Evolutionary conservation across 805 yeast species (phyloP).

Genomic region (Ogataea glucozyma): DNA sequence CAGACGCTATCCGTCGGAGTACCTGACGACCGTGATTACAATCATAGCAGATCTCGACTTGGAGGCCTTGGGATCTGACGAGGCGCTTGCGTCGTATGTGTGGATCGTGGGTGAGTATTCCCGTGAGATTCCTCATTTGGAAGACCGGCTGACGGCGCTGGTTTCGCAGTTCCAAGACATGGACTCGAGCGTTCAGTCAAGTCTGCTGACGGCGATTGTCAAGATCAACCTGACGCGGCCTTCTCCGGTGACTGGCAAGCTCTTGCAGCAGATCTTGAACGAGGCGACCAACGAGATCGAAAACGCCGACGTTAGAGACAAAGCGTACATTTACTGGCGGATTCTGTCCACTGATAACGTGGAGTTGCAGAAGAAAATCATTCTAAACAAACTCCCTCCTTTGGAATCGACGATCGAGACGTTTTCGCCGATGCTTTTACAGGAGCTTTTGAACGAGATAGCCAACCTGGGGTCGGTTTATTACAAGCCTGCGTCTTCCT

Average conservation of each 20-base stretch:
- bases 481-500: constrained; percentile 75
- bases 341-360: constrained; percentile 51
- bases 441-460: constrained; percentile 70
- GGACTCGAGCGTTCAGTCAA: constrained; percentile 61
- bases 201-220: constrained; percentile 61
- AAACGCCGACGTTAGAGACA: constrained; percentile 77
- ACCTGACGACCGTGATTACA: constrained; percentile 54
- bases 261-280: constrained; percentile 60
- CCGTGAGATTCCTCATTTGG: constrained; percentile 54
- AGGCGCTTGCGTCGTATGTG: constrained; percentile 58
- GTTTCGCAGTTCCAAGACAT: constrained; percentile 57
- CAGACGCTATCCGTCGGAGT: constrained; percentile 61
- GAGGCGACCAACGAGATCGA: constrained; percentile 64
- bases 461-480: constrained; percentile 87
- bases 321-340: constrained; percentile 81
- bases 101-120: constrained; percentile 78
- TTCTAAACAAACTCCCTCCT: constrained; percentile 65
- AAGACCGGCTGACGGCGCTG: constrained; percentile 45
- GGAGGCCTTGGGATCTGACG: constrained; percentile 49
- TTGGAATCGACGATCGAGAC: constrained; percentile 70
- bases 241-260: constrained; percentile 36
- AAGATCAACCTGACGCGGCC: constrained; percentile 46
- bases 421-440: constrained; percentile 67
- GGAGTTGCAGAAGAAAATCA: constrained; percentile 50
- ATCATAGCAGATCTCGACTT: constrained; percentile 47